Base-by-base conservation (phyloP, 2,329 filamentous ascomycete species). In the Tolypocladium inflatum region DNA sequence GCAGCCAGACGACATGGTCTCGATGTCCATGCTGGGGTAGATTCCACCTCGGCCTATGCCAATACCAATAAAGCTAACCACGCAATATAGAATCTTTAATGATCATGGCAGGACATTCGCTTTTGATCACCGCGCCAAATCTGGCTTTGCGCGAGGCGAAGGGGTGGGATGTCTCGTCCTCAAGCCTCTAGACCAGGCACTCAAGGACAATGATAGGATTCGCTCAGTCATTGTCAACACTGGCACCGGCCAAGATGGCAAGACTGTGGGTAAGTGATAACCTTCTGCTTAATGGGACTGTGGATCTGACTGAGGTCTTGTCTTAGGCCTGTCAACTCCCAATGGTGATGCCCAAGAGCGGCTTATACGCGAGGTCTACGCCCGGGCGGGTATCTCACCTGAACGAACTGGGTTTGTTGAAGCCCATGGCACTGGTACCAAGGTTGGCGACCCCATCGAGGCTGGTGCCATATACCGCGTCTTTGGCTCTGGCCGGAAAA, bases 61-160 rank as follows among this genome's bases (percentile, higher is more conserved):
- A 30, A 30, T 30, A 4, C 26, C 26, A 30, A 30, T 30, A 30
- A 30, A 30, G 26, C 38, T 53, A 13, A n/a, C 48, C 58, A 26
- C 58, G 42, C 6, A 17, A 30, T 30, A 30, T 5, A 65, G 65
- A 7, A 60, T 63, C 54, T 74, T 85, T 30, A 80, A 79, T 1
- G 75, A 80, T 38, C 75, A 76, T 0, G 80, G 80, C 1, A 73
- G 76, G 41, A 83, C 77, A 19, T 77, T 75, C 55, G 79, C 80
- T 43, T 63, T 65, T 37, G 60, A 71, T 63, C 60, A 68, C 59
- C 54, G 66, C 57, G 66, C 65, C 53, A 53, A 66, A n/a, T 62
- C 35, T 45, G 86, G 85, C 0, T 88, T 85, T 62, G 83, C 78
- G 0, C 77, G 84, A 11, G 85, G 82, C 13, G 84, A 87, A 62